These are phyloP conservation scores for Tuber borchii DNA, from an alignment of 495 filamentous ascomycete genomes.

Conservation along the genomic window DNA sequence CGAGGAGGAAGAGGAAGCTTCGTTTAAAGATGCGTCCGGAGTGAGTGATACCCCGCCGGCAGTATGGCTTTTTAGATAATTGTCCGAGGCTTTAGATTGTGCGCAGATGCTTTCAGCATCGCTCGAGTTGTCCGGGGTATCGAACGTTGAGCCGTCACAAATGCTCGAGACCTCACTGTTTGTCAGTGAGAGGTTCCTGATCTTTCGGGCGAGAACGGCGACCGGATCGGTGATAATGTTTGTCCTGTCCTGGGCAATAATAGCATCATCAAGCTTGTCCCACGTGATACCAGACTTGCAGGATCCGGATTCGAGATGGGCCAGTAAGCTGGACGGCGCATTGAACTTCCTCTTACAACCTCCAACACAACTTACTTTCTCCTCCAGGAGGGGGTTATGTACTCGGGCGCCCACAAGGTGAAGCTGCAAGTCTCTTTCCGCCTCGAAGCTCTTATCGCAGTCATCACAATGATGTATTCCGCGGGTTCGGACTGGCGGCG, in stretches of 20 bases:
- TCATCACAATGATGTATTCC: conserved; percentile 13
- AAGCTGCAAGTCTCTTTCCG: not conserved
- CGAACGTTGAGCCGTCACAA: not conserved
- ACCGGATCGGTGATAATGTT: conserved; percentile 25
- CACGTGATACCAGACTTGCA: conserved; percentile 26
- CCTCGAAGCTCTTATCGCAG: conserved; percentile 15
- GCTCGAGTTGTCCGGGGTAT: conserved; percentile 24
- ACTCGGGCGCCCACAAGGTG: conserved; percentile 6
- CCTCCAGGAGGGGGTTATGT: conserved; percentile 14
- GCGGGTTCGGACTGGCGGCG: not conserved
- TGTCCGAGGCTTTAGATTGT: not conserved
- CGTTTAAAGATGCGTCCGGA: not conserved
- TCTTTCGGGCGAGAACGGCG: conserved; percentile 12
- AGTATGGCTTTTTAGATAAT: not conserved
- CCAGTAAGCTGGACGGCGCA: conserved; percentile 20
- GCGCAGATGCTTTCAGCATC: conserved; percentile 6
- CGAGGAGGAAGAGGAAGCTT: conserved; percentile 11
- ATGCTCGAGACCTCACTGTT: not conserved
- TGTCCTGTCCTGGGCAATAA: conserved; percentile 26
- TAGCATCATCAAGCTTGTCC: conserved; percentile 24
- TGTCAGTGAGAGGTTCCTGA: not conserved
- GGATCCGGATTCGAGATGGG: conserved; percentile 25
- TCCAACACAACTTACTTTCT: conserved; percentile 16
- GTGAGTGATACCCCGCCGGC: conserved; percentile 8
- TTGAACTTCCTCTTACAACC: conserved; percentile 18